Evolutionary conservation across 495 filamentous ascomycete genomes (phyloP), one percentile per base, ranked within the genome.

Genomic region (Glutinoglossum americanum): DNA sequence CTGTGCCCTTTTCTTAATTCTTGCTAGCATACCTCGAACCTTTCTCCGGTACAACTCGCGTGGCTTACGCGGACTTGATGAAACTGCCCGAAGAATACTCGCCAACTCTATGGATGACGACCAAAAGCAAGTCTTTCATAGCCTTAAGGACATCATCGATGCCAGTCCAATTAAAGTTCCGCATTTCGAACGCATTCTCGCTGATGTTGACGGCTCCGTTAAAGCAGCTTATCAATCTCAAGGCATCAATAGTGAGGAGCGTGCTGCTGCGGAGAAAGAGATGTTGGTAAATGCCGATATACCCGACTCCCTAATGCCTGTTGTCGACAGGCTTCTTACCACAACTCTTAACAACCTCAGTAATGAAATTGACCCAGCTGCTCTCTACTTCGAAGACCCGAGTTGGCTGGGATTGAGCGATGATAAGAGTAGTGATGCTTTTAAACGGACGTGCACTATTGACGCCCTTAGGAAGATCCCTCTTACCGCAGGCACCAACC

Each of bases 381-480:
- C 64, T 41, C 57, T 69, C n/a, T 68, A 70, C 47, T 69, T 65
- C 57, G 59, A 64, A 25, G 67, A 69, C 41, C 60, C 64, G 13
- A 63, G 58, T 13, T 69, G 67, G 67, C 59, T 69, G 13, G 67
- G 67, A 5, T 61, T 69, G 37, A 65, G 65, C 27, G 64, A 69
- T 35, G 67, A 69, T 61, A 35, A 62, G 9, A 55, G 61, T 3
- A 65, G 56, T 9, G 53, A 58, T 11, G 57, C 62, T 53, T 64
- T 61, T 39, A 37, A 56, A 23, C 62, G 55, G 33, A 59, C 57
- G 13, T 63, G 63, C 35, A 51, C 45, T n/a, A 62, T 69, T 19
- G 67, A 69, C 60, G 64, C 64, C 37, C 61, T 69, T 2, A 55
- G 67, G 39, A 69, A 69, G 55, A 62, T 63, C 25, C 51, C 66